Conservation (phyloP, 441 rosid genomes). For the Gossypium gossypioides region DNA sequence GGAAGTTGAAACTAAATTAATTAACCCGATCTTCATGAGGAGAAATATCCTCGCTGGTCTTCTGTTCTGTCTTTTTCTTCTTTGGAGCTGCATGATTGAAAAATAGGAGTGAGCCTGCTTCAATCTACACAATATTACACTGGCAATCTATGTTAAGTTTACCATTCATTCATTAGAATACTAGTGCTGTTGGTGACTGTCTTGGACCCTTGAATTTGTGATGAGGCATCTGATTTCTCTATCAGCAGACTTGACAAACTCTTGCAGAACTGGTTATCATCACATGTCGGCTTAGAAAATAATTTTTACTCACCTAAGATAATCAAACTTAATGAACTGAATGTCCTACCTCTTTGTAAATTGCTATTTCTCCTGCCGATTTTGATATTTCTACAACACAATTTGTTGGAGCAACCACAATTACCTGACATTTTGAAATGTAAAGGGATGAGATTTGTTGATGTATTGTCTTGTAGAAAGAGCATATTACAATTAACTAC, state of each 20-base stretch:
- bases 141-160: constrained; percentile 1
- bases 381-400: constrained; percentile 84
- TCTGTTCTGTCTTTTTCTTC: constrained; percentile 9
- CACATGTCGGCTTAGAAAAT: constrained; percentile 6
- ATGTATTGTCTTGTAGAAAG: constrained; percentile 7
- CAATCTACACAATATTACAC: not conserved
- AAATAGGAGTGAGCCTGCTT: constrained; percentile 10
- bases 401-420: constrained; percentile 66
- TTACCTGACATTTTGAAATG: constrained; percentile 34
- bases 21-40: constrained; percentile 23
- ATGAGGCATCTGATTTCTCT: constrained; percentile 31
- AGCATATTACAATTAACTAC: constrained; percentile 22
- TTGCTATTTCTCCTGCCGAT: constrained; percentile 56
- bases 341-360: constrained; percentile 58
- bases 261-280: constrained; percentile 62
- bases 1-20: not conserved
- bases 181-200: constrained; percentile 13
- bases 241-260: constrained; percentile 59
- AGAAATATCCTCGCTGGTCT: constrained; percentile 25
- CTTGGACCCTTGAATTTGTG: constrained; percentile 18
- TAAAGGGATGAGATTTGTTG: constrained; percentile 1
- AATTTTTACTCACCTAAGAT: constrained; percentile 3
- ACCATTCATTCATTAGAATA: constrained; percentile 28
- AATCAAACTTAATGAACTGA: not conserved
- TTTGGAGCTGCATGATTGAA: constrained; percentile 31